Percentiles rank a stretch among this genome's conserved stretches.
Evolutionary conservation across 495 filamentous ascomycete species (phyloP).

Genomic region (Neurospora cerealis): DNA sequence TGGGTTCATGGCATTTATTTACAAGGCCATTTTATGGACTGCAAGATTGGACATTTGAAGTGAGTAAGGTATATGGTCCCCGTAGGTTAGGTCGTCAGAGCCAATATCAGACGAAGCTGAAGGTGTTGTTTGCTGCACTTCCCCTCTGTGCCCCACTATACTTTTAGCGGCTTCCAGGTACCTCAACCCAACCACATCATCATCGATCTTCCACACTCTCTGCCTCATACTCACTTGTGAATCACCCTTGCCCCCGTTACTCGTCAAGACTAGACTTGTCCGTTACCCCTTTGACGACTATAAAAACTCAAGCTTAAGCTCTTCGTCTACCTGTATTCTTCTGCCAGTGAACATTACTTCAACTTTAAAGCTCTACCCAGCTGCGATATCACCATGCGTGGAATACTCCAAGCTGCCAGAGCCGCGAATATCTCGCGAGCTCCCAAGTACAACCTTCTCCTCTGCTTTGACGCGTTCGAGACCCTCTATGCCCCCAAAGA

Average conservation of each 20-base stretch:
- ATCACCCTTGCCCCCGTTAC: neutral
- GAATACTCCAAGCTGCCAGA: neutral
- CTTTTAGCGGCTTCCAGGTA: neutral
- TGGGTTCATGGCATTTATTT: conserved; percentile 21
- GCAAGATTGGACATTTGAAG: neutral
- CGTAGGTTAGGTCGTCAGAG: neutral
- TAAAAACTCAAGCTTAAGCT: neutral
- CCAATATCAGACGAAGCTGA: neutral
- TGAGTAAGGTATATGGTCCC: neutral
- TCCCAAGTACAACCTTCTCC: conserved; percentile 38
- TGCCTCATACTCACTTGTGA: neutral
- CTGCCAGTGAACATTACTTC: neutral
- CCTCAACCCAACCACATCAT: neutral
- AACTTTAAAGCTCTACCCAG: neutral
- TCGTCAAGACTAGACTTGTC: neutral
- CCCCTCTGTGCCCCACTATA: neutral
- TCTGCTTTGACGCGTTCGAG: conserved; percentile 68
- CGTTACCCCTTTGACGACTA: neutral
- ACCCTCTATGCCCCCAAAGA: conserved; percentile 59
- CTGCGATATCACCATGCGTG: neutral
- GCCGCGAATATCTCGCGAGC: neutral
- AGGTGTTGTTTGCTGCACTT: neutral
- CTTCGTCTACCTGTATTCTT: neutral
- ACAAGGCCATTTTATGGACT: conserved; percentile 26
- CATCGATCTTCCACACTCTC: neutral